phyloP scores from a whole-genome alignment of 805 yeast genomes.

The Saccharomycopsis javanensis region DNA sequence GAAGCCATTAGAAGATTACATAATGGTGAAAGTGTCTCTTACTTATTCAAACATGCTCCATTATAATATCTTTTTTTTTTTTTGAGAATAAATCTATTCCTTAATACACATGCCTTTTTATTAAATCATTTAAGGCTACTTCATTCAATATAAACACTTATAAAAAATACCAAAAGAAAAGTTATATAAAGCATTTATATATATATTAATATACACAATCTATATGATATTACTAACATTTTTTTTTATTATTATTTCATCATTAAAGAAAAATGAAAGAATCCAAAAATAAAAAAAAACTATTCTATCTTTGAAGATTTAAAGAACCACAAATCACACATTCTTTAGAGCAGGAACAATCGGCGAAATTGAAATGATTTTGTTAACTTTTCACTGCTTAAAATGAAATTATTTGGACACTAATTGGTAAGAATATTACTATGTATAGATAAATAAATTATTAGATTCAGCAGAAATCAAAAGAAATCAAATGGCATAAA shows the following conservation, averaged over 20 bases:
- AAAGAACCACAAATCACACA: too few relatives aligned
- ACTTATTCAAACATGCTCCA: constrained; percentile 67
- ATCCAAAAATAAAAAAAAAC: too few relatives aligned
- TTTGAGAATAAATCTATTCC: neutral
- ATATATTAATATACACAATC: neutral
- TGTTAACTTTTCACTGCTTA: too few relatives aligned
- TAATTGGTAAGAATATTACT: too few relatives aligned
- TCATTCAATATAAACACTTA: neutral
- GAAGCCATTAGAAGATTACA: constrained; percentile 92
- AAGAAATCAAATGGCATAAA: neutral
- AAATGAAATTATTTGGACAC: too few relatives aligned
- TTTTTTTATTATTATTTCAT: too few relatives aligned
- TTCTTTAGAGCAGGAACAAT: too few relatives aligned
- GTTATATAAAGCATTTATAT: neutral
- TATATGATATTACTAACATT: too few relatives aligned
- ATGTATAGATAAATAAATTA: neutral
- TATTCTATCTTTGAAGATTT: too few relatives aligned
- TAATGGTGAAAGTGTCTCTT: constrained; percentile 92
- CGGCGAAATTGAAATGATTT: too few relatives aligned
- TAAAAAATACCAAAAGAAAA: too few relatives aligned
- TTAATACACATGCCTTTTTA: neutral
- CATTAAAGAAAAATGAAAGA: too few relatives aligned
- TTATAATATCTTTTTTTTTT: neutral
- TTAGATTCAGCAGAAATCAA: neutral
- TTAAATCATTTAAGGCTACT: neutral